Evolutionary conservation across 2,329 filamentous ascomycete genomes (phyloP).

Genomic region (Talaromyces sp.): DNA sequence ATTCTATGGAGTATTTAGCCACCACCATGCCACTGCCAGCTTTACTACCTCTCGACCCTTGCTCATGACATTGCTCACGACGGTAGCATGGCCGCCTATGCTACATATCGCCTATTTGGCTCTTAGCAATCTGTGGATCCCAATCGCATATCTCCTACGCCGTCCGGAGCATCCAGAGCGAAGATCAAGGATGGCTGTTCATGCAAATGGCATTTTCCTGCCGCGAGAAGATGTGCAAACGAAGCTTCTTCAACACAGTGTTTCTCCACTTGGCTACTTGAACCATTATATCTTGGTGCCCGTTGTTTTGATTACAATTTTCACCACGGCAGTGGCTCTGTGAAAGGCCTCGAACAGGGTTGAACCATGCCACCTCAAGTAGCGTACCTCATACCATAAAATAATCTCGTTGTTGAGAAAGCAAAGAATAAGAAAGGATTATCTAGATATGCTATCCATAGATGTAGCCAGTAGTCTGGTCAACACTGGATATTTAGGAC

Average conservation of each 20-base stretch:
- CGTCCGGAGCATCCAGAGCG: not conserved
- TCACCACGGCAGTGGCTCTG: not conserved
- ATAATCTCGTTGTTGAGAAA: not conserved
- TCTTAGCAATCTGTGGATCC: not conserved
- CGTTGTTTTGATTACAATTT: not conserved
- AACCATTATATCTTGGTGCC: not conserved
- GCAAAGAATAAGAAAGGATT: not conserved
- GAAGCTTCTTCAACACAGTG: not conserved
- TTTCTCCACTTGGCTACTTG: not conserved
- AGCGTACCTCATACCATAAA: not conserved
- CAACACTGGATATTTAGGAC: not conserved
- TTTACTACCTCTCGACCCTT: not conserved
- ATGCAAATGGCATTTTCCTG: not conserved
- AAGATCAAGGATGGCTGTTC: not conserved
- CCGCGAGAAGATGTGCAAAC: not conserved
- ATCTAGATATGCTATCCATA: not conserved
- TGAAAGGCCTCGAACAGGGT: not conserved
- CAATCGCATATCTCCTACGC: not conserved
- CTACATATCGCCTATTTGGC: not conserved
- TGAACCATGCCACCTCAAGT: not conserved
- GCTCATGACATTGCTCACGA: not conserved
- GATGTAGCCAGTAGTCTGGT: not conserved
- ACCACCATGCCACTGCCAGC: not conserved
- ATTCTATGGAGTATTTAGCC: not conserved
- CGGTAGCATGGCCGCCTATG: conserved; percentile 1